Conservation (phyloP, 345 rosid genomes). For the Pseudoturritis turrita region DNA sequence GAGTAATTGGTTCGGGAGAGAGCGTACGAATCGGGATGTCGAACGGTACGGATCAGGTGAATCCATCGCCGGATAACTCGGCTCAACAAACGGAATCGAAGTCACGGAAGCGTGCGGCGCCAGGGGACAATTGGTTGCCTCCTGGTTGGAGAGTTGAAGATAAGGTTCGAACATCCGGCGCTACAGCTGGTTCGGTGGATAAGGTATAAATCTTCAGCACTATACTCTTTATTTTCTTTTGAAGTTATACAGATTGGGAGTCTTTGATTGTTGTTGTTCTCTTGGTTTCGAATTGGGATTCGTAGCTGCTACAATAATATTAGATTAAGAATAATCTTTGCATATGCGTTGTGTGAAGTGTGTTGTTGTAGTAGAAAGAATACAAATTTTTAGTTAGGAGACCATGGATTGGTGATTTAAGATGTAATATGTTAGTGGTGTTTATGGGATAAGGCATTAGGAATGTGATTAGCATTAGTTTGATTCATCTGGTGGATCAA, state of each 20-base stretch:
- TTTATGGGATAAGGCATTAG: neutral
- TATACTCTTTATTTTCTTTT: neutral
- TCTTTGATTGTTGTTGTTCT: neutral
- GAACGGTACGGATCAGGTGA: constrained; percentile 17
- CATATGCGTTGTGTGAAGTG: neutral
- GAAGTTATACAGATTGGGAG: neutral
- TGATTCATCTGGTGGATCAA: neutral
- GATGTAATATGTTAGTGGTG: neutral
- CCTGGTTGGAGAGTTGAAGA: constrained; percentile 76
- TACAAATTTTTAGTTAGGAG: neutral
- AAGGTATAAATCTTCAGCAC: constrained; percentile 45
- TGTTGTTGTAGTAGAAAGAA: neutral
- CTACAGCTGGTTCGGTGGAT: constrained; percentile 66
- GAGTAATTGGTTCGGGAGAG: neutral
- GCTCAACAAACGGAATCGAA: constrained; percentile 4
- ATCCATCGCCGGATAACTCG: neutral
- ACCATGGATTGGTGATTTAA: neutral
- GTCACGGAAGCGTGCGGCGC: constrained; percentile 22
- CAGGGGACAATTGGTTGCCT: constrained; percentile 51
- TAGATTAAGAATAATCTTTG: neutral
- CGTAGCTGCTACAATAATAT: neutral
- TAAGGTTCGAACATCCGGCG: constrained; percentile 65
- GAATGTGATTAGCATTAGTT: neutral
- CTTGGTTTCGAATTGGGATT: neutral
- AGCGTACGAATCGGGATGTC: neutral